These are phyloP conservation scores for Trichoderma brevicompactum DNA, from an alignment of 2,329 filamentous ascomycete genomes.

Conservation along the genomic window DNA sequence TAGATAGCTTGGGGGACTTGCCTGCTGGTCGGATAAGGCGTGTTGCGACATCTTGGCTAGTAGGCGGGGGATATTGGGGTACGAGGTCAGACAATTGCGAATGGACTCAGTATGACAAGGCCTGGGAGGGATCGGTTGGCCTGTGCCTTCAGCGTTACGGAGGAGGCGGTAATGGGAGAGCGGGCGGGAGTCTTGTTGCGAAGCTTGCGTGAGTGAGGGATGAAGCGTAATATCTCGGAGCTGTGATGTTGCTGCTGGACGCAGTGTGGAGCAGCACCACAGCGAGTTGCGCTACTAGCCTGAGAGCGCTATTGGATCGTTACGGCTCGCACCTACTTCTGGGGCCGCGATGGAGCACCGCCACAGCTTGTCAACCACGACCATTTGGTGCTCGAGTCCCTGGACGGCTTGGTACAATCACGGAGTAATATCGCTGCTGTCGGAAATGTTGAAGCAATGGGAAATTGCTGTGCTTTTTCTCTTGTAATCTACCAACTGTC, in stretches of 20 bases:
- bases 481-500: neutral
- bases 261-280: slow-evolving; percentile 7
- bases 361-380: slow-evolving; percentile 5
- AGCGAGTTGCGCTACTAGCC: slow-evolving; percentile 19
- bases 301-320: slow-evolving; percentile 16
- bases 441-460: neutral
- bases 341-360: slow-evolving; percentile 25
- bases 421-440: neutral
- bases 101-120: slow-evolving; percentile 1
- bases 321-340: slow-evolving; percentile 22
- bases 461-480: neutral
- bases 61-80: slow-evolving; percentile 20
- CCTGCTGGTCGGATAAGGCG: slow-evolving; percentile 97
- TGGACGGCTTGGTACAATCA: neutral
- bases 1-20: slow-evolving; percentile 47
- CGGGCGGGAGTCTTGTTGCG: neutral
- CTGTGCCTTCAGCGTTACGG: neutral
- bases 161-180: neutral
- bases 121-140: neutral
- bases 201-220: slow-evolving; percentile 13
- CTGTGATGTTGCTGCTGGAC: slow-evolving; percentile 24
- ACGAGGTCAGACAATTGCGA: neutral
- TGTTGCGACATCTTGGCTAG: slow-evolving; percentile 83
- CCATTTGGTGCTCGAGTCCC: neutral
- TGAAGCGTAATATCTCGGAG: slow-evolving; percentile 26